Evolutionary conservation across 306 rosid species (phyloP).

Genomic region (Medicago arabica): DNA sequence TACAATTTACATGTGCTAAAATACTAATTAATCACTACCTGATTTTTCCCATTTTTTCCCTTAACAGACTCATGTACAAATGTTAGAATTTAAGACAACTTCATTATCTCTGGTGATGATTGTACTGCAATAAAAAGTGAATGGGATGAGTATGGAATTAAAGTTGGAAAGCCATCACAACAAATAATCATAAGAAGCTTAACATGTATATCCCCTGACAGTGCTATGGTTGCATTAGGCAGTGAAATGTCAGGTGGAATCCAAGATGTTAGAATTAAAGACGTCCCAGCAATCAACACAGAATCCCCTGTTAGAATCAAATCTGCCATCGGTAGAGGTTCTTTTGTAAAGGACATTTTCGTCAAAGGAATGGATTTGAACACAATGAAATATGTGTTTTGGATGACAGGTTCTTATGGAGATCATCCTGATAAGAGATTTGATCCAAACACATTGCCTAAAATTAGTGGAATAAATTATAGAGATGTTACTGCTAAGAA

Average conservation of each 20-base stretch:
- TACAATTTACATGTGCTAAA: too few relatives aligned
- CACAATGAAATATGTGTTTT: slow-evolving; percentile 26
- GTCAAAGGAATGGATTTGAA: slow-evolving; percentile 48
- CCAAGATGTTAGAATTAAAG: slow-evolving; percentile 66
- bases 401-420: slow-evolving; percentile 55
- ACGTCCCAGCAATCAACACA: slow-evolving; percentile 59
- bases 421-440: slow-evolving; percentile 56
- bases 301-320: slow-evolving; percentile 72
- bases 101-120: slow-evolving; percentile 46
- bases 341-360: slow-evolving; percentile 63
- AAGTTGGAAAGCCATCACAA: neutral
- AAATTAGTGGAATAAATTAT: slow-evolving; percentile 55
- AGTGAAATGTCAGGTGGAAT: slow-evolving; percentile 95
- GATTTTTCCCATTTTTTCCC: neutral
- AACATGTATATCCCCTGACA: slow-evolving; percentile 37
- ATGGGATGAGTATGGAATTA: slow-evolving; percentile 5
- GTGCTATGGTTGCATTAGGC: slow-evolving; percentile 75
- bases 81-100: slow-evolving; percentile 62
- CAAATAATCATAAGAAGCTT: slow-evolving; percentile 15
- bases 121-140: slow-evolving; percentile 7
- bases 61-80: slow-evolving; percentile 67
- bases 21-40: neutral
- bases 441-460: slow-evolving; percentile 68
- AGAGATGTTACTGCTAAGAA: slow-evolving; percentile 56
- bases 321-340: slow-evolving; percentile 70